phyloP scores from a whole-genome alignment of 306 rosid species.

The Medicago ruthenica region DNA sequence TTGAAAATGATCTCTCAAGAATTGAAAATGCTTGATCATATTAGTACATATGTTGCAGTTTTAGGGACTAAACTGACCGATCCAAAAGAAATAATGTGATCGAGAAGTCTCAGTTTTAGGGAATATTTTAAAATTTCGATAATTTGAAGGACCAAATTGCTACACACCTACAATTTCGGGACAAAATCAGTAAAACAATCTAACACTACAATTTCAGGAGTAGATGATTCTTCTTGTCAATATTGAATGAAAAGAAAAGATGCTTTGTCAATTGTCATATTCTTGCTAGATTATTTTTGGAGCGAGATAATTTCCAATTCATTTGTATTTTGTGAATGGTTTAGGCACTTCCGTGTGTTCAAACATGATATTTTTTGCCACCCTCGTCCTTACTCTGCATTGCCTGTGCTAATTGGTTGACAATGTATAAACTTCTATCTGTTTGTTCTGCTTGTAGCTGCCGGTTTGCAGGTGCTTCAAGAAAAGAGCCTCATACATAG shows the following conservation, averaged over 20 bases:
- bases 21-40: neutral
- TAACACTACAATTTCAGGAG: slow-evolving; percentile 3
- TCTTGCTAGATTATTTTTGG: neutral
- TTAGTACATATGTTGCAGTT: neutral
- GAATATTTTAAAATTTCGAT: neutral
- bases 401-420: slow-evolving; percentile 25
- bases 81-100: neutral
- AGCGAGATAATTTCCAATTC: slow-evolving; percentile 3
- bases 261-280: slow-evolving; percentile 14
- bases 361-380: neutral
- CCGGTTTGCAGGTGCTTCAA: slow-evolving; percentile 88
- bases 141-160: neutral
- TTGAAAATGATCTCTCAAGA: neutral
- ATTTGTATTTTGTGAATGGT: slow-evolving; percentile 14
- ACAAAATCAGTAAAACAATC: neutral
- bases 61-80: neutral
- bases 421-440: slow-evolving; percentile 9
- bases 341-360: slow-evolving; percentile 35
- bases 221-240: neutral
- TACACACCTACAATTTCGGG: neutral
- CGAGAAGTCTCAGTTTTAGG: neutral
- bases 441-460: slow-evolving; percentile 61
- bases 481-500: slow-evolving; percentile 92
- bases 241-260: slow-evolving; percentile 2
- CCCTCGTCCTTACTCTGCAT: slow-evolving; percentile 9